phyloP scores from a whole-genome alignment of 139 green algal species.

The Chlorella sorokiniana region DNA sequence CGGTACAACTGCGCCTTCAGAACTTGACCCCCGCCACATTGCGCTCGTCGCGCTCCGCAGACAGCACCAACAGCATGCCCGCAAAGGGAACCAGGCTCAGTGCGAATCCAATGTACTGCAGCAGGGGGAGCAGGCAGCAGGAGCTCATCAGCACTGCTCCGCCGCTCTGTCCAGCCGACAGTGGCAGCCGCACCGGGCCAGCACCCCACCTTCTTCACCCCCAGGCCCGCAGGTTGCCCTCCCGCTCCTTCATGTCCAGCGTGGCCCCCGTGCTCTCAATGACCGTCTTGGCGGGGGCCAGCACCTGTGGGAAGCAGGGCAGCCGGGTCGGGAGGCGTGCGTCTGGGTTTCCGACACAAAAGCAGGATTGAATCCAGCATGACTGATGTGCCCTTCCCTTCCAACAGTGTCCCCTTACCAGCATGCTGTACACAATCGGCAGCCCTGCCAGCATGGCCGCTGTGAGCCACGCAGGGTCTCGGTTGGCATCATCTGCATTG shows the following conservation, averaged over 20 bases:
- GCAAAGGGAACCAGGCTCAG: conserved; percentile 27
- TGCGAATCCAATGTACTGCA: conserved; percentile 17
- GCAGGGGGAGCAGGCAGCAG: not conserved
- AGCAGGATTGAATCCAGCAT: not conserved
- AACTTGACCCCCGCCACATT: conserved; percentile 8
- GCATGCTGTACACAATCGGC: conserved; percentile 26
- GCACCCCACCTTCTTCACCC: conserved; percentile 17
- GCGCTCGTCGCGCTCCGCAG: conserved; percentile 11
- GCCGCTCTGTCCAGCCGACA: not conserved
- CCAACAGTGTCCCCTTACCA: not conserved
- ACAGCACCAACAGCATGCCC: conserved; percentile 23
- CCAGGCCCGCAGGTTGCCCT: conserved; percentile 13
- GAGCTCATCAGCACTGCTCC: not conserved
- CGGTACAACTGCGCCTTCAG: not conserved
- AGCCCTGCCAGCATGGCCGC: conserved; percentile 15
- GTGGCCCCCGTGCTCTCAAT: conserved; percentile 7
- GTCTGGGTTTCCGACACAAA: not conserved
- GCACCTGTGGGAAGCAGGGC: not conserved
- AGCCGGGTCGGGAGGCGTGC: not conserved
- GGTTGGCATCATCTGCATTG: conserved; percentile 9
- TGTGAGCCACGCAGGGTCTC: conserved; percentile 24
- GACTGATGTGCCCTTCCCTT: not conserved
- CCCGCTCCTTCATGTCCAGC: not conserved
- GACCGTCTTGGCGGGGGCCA: conserved; percentile 15
- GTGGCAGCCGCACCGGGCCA: not conserved